Base-by-base conservation (phyloP, 257 asterid species). In the Solanum bukasovii region DNA sequence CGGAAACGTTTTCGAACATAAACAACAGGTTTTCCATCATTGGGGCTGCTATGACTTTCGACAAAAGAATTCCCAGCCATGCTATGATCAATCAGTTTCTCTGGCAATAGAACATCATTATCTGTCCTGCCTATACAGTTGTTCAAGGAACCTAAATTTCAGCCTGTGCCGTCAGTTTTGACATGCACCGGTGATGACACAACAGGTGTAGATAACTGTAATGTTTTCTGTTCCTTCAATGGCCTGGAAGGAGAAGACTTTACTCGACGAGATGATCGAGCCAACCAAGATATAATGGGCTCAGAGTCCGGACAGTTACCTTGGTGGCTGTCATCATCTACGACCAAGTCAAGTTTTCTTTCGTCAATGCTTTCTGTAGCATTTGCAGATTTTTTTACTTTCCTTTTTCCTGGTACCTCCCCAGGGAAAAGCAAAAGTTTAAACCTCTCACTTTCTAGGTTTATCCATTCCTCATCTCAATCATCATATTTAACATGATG, bases 401-500 rank as follows among this genome's bases (percentile, higher is more conserved):
- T 93, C 18, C 71, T 84, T 90, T 88, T 93, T 86, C 92, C 93
- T 56, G 99, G 99, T 89, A 93, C 93, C 92, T 98, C 99, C 75
- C 91, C 89, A 44, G 98, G 99, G 44, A 95, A 93, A 89, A 98
- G 99, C 94, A 98, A 91, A 87, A 98, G 97, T 87, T 94, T 96
- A 83, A 96, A 98, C 91, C 92, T 95, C 95, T 98, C 99, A 61
- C 93, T 91, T 21, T 90, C 93, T 87, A 98, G 98, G 92, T 95
- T 89, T 91, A 98, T 91, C 98, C 99, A 96, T 87, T 96, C 99
- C 91, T 95, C 99, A 87, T 98, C 99, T 74, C 96, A 90, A 84
- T 96, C 99, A 91, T 96, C 99, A 84, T 98, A 98, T 91, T 96
- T 93, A 75, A 98, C 93, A 89, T 92, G 98, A 89, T 96, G 98